Conservation (phyloP, 2,329 filamentous ascomycete genomes). For the Knufia fluminis region DNA sequence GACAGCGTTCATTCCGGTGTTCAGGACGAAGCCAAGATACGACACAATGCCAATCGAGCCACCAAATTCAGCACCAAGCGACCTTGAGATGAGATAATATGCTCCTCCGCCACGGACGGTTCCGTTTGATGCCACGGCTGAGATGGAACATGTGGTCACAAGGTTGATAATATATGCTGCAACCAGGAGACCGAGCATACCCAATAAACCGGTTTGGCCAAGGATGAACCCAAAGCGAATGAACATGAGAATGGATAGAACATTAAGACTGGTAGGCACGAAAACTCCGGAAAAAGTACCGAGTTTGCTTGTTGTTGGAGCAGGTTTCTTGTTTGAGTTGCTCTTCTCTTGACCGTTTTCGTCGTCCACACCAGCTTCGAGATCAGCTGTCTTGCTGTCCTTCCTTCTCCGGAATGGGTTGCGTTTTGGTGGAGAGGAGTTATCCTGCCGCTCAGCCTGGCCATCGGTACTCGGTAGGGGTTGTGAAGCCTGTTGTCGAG, state of each 20-base stretch:
- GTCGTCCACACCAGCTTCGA: neutral
- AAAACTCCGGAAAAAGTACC: constrained; percentile 72
- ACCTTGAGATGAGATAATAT: constrained; percentile 81
- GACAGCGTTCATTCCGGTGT: constrained; percentile 78
- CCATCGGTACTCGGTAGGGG: neutral
- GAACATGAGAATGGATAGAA: constrained; percentile 87
- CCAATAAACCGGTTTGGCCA: constrained; percentile 68
- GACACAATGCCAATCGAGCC: constrained; percentile 82
- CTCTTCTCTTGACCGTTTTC: neutral
- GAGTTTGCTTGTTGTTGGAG: constrained; percentile 51
- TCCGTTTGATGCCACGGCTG: constrained; percentile 81
- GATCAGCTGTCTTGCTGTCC: constrained; percentile 11
- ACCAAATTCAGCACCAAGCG: constrained; percentile 77
- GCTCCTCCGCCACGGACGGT: constrained; percentile 80
- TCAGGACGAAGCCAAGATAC: constrained; percentile 81
- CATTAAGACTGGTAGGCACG: constrained; percentile 80
- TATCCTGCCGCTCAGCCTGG: neutral
- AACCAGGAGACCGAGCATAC: constrained; percentile 67
- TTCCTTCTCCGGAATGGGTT: neutral
- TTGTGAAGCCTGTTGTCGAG: neutral
- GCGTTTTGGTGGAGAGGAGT: neutral
- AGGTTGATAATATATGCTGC: constrained; percentile 72
- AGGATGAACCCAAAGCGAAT: constrained; percentile 77
- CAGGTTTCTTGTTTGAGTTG: constrained; percentile 27
- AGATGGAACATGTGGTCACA: constrained; percentile 77